Base-by-base conservation (phyloP, 2,329 filamentous ascomycete genomes). In the Pyrenochaeta sp. region DNA sequence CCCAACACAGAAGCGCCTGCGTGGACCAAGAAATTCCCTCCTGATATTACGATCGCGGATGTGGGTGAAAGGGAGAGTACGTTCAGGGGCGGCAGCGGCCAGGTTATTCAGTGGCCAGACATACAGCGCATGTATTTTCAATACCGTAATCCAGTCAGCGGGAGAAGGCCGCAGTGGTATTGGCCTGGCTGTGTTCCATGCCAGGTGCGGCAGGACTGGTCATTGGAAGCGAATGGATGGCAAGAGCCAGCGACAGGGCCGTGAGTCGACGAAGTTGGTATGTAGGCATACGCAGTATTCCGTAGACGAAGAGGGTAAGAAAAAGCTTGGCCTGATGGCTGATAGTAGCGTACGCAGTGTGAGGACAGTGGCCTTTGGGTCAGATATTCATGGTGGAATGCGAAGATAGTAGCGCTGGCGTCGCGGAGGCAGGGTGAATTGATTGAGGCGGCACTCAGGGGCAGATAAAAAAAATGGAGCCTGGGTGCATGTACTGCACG, bases 141-240 rank as follows among this genome's bases (percentile, higher is more conserved):
- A 22, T 63, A 60, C 42, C 38, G 53, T 9, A 60, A 64, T 43
- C 36, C 42, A 7, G 59, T 61, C 14, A 59, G 53, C 37, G 60
- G 59, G 14, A 44, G 58, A 17, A 39, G 44, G 26, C 57, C 53
- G 6, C 44, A 54, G 24, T 55, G 47, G 42, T 62, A 59, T 21
- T 65, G 58, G 60, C 53, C 54, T 13, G 57, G 60, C 6, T 63
- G 60, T 42, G 58, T 60, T 7, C 49, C 59, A 13, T 63, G 60
- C 44, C 40, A 44, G 28, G 51, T 48, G 18, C 48, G 35, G 26
- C 37, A 37, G 19, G 56, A 61, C 9, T 63, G 58, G 58, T 37
- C 47, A 3, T 38, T 60, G 41, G 35, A 38, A 23, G 47, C 43
- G 18, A 65, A 61, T 44, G 61, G 54, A 10, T 65, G 56, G 44